These are phyloP conservation scores for Glebionis coronaria DNA, from an alignment of 129 eudicot species.

Conservation along the genomic window DNA sequence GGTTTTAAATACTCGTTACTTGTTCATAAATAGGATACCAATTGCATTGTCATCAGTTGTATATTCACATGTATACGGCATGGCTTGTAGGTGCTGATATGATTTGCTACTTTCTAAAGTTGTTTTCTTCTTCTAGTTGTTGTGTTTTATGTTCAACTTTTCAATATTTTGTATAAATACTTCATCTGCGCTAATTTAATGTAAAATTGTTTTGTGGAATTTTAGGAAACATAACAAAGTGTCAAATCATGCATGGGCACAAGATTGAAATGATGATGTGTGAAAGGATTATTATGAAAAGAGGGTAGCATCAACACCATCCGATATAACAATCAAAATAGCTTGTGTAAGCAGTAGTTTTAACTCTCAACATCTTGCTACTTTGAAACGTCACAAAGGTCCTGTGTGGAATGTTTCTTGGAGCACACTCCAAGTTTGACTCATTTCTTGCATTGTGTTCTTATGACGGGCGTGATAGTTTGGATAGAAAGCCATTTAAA, in stretches of 20 bases:
- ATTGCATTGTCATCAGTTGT: too few relatives aligned
- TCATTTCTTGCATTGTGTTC: conserved; percentile 40
- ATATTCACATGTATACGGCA: too few relatives aligned
- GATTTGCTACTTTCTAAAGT: too few relatives aligned
- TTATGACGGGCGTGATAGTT: conserved; percentile 34
- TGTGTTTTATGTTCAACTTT: neutral
- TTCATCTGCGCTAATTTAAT: neutral
- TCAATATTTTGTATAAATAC: neutral
- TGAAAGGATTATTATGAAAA: conserved; percentile 21
- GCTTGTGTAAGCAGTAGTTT: conserved; percentile 5
- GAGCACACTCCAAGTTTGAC: conserved; percentile 41
- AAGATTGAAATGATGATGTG: conserved; percentile 26
- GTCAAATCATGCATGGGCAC: conserved; percentile 10
- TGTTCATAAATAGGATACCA: too few relatives aligned
- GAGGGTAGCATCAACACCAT: conserved; percentile 22
- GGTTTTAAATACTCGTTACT: too few relatives aligned
- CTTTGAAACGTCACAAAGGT: conserved; percentile 29
- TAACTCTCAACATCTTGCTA: conserved; percentile 32
- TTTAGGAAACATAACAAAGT: neutral
- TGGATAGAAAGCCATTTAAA: conserved; percentile 34
- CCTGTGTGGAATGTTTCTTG: conserved; percentile 43
- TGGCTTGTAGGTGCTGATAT: too few relatives aligned
- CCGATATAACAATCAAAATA: conserved; percentile 18
- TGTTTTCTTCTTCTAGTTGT: neutral
- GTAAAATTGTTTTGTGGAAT: neutral